Base-by-base conservation (phyloP, 2,329 filamentous ascomycete genomes). In the Colletotrichum sp. region DNA sequence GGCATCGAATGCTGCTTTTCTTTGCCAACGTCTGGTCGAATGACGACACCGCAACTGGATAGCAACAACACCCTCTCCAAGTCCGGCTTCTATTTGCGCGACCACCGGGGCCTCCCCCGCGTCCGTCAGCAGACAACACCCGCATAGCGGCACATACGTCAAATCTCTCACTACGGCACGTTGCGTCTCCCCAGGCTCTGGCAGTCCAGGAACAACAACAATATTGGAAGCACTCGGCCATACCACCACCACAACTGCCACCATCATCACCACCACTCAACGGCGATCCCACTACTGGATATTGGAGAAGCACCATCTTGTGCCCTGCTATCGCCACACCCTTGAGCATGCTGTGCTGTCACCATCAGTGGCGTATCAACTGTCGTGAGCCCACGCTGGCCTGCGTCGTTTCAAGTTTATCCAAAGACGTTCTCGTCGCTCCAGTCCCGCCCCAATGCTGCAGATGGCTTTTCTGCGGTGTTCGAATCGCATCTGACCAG, bases 401-500 rank as follows among this genome's bases (percentile, higher is more conserved):
- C 64, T 57, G 39, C 36, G 43, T 36, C 18, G 70, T 75, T 75
- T 75, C 69, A 68, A 67, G 57, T 60, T 57, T 57, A 55, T 43
- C 21, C 34, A 24, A 55, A 34, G 63, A 32, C 36, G 36, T 59
- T 24, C 63, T 61, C 52, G 39, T 67, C 32, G 26, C 57, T 43
- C n/a, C 39, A 72, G 13, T 65, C 15, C 39, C 52, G 61, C 39
- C 32, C 63, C 24, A 32, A 24, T 43, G n/a, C 28, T 28, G 59
- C 32, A 24, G 57, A 59, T 55, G 16, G 59, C 70, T 68, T 21
- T 52, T 75, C 70, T 72, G 73, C 39, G 8, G 24, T 30, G 57
- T 36, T 61, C 57, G 32, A 73, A 73, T 48, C 66, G 32, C 64
- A 65, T 68, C 70, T 73, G 70, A 72, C 39, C 69, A 61, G 26